phyloP scores from a whole-genome alignment of 805 yeast species.

The Metschnikowia dekortorum region DNA sequence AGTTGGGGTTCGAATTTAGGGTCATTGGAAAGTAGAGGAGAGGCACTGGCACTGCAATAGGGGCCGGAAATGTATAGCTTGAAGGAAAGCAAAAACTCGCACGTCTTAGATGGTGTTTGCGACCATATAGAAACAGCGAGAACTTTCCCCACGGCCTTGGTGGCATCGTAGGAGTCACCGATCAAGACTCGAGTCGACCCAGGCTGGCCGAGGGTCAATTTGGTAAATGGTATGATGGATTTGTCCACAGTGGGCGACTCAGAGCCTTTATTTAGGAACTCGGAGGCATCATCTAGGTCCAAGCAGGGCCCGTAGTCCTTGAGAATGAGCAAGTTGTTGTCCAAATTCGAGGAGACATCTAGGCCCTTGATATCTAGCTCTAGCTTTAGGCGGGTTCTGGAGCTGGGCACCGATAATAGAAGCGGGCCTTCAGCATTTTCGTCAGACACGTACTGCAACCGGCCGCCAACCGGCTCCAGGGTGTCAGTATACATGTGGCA shows the following conservation, averaged over 20 bases:
- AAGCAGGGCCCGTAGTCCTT: slow-evolving; percentile 23
- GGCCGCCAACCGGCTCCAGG: slow-evolving; percentile 10
- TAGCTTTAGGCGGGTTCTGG: slow-evolving; percentile 20
- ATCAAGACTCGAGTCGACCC: slow-evolving; percentile 10
- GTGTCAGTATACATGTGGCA: slow-evolving; percentile 15
- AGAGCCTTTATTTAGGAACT: slow-evolving; percentile 8
- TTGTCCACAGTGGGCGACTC: slow-evolving; percentile 17
- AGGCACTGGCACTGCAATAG: neutral
- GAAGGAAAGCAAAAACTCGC: slow-evolving; percentile 4
- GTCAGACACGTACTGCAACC: neutral
- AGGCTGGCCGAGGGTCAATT: slow-evolving; percentile 24
- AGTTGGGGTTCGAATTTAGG: slow-evolving; percentile 4
- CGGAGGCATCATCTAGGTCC: slow-evolving; percentile 10
- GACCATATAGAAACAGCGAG: slow-evolving; percentile 14
- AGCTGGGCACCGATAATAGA: slow-evolving; percentile 24
- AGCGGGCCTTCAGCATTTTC: slow-evolving; percentile 22
- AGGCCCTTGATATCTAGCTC: slow-evolving; percentile 26
- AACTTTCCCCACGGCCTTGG: neutral
- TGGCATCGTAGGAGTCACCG: slow-evolving; percentile 10
- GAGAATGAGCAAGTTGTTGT: slow-evolving; percentile 27
- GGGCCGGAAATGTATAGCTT: slow-evolving; percentile 5
- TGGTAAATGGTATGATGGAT: slow-evolving; percentile 26
- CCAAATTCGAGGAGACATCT: slow-evolving; percentile 5
- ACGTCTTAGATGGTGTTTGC: neutral
- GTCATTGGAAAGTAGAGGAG: neutral